Percentiles rank a stretch among this genome's conserved stretches.
Evolutionary conservation across 2,329 filamentous ascomycete species (phyloP).

Genomic region (Penicillium sp.): DNA sequence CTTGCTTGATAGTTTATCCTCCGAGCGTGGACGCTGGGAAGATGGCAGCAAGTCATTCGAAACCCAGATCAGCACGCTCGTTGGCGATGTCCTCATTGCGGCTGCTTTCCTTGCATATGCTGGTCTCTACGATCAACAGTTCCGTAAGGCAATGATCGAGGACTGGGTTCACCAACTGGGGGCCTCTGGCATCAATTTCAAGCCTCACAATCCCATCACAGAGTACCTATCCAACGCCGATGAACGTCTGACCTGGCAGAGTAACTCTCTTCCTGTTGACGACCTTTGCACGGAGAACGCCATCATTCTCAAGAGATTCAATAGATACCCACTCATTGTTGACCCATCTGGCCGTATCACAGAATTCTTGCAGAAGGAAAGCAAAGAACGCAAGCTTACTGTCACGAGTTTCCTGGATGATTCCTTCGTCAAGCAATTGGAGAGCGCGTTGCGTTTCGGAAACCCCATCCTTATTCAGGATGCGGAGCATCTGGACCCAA

Average conservation of each 20-base stretch:
- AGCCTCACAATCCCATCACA: slow-evolving; percentile 88
- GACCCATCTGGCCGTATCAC: slow-evolving; percentile 93
- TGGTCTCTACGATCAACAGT: slow-evolving; percentile 95
- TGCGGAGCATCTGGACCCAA: slow-evolving; percentile 93
- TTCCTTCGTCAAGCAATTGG: slow-evolving; percentile 95
- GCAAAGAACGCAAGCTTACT: slow-evolving; percentile 86
- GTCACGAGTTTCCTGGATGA: slow-evolving; percentile 98
- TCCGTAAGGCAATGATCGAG: slow-evolving; percentile 95
- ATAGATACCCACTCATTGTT: slow-evolving; percentile 96
- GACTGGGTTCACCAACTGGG: slow-evolving; percentile 95
- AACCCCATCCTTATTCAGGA: slow-evolving; percentile 99
- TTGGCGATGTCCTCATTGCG: slow-evolving; percentile 94
- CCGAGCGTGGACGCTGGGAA: slow-evolving; percentile 91
- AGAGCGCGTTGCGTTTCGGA: slow-evolving; percentile 94
- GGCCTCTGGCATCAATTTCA: slow-evolving; percentile 89
- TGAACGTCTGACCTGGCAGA: slow-evolving; percentile 91
- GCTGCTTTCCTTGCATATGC: slow-evolving; percentile 96
- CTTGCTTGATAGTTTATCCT: slow-evolving; percentile 89
- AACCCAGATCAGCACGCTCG: slow-evolving; percentile 92
- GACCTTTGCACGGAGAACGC: slow-evolving; percentile 98
- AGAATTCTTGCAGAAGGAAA: slow-evolving; percentile 93
- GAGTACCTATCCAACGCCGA: slow-evolving; percentile 97
- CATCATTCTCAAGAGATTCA: slow-evolving; percentile 95
- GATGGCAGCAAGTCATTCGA: slow-evolving; percentile 97
- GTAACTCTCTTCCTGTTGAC: slow-evolving; percentile 88